These are phyloP conservation scores for Verbena officinalis DNA, from an alignment of 257 asterid species.

Conservation along the genomic window DNA sequence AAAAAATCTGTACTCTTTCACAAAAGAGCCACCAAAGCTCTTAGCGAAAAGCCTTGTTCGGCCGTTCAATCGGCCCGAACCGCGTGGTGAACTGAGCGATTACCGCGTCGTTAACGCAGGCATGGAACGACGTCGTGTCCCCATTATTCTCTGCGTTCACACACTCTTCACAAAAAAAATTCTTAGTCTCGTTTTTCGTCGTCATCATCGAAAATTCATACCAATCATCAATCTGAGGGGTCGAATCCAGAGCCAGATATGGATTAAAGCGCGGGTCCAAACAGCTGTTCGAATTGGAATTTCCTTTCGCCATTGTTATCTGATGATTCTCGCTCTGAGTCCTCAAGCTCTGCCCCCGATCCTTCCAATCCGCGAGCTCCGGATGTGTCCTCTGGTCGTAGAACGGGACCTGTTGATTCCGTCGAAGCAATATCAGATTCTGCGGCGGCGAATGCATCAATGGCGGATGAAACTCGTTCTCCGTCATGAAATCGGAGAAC, in stretches of 20 bases:
- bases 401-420: constrained; percentile 45
- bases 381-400: constrained; percentile 46
- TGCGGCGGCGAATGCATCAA: constrained; percentile 39
- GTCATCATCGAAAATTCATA: constrained; percentile 21
- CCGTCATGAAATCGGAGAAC: constrained; percentile 35
- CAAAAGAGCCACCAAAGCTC: not conserved
- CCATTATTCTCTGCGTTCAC: constrained; percentile 33
- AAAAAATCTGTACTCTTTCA: not conserved
- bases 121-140: constrained; percentile 55
- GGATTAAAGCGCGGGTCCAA: constrained; percentile 13
- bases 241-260: constrained; percentile 18
- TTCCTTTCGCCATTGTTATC: constrained; percentile 35
- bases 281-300: not conserved
- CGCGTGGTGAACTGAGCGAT: constrained; percentile 35
- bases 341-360: constrained; percentile 41
- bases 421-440: constrained; percentile 55
- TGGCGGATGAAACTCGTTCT: constrained; percentile 37
- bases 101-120: constrained; percentile 64
- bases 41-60: constrained; percentile 33
- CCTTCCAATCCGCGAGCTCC: constrained; percentile 43
- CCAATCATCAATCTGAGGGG: constrained; percentile 37
- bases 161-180: constrained; percentile 54
- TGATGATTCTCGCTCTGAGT: constrained; percentile 47
- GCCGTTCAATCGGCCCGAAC: constrained; percentile 64
- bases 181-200: constrained; percentile 30